These are phyloP conservation scores for Chenopodium quinoa DNA, from an alignment of 148 eudicot species.

Conservation along the genomic window DNA sequence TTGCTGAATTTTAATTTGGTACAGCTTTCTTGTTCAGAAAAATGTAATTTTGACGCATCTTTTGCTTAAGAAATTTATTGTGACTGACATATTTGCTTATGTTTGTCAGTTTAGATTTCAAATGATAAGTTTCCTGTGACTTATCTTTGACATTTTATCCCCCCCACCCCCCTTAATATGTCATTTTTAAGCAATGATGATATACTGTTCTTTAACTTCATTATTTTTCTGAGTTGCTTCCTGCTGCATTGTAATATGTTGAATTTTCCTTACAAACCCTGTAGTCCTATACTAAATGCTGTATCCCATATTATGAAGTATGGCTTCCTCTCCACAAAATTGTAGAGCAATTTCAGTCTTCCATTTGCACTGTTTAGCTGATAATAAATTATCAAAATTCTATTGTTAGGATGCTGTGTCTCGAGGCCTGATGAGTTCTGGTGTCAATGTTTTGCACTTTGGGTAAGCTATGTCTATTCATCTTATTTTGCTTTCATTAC, in stretches of 20 bases:
- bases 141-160: not conserved
- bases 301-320: not conserved
- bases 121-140: not conserved
- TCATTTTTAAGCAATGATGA: not conserved
- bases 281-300: not conserved
- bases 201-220: not conserved
- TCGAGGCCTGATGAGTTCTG: slow-evolving; percentile 78
- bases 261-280: not conserved
- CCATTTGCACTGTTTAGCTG: not conserved
- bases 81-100: not conserved
- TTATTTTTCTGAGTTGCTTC: not conserved
- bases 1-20: not conserved
- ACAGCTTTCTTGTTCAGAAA: not conserved
- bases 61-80: too few relatives aligned
- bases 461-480: slow-evolving; percentile 51
- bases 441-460: slow-evolving; percentile 72
- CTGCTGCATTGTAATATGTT: not conserved
- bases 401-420: slow-evolving; percentile 92
- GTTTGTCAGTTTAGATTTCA: not conserved
- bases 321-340: not conserved
- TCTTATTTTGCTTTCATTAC: not conserved
- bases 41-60: not conserved
- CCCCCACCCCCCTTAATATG: too few relatives aligned
- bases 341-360: not conserved
- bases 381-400: not conserved